Conservation (phyloP, 1,139 yeast species). For the Zygosaccharomyces sapae region DNA sequence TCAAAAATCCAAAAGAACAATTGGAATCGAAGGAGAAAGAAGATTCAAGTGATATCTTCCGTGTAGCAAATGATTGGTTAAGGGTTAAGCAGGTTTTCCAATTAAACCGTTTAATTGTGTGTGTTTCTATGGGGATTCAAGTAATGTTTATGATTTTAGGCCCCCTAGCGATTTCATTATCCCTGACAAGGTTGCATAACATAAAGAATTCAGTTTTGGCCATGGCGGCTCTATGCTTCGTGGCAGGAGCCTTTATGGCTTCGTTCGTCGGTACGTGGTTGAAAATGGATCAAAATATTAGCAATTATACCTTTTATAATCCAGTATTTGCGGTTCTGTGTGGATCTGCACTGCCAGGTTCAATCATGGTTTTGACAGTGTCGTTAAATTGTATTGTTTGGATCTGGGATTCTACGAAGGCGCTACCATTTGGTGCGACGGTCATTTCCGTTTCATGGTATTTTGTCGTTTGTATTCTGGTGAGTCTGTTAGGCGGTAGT, state of each 20-base stretch:
- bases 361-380: conserved; percentile 50
- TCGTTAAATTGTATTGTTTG: conserved; percentile 65
- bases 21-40: conserved; percentile 10
- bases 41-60: conserved; percentile 15
- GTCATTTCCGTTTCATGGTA: conserved; percentile 55
- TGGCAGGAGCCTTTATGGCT: conserved; percentile 67
- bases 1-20: conserved; percentile 8
- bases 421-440: conserved; percentile 72
- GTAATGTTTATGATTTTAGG: conserved; percentile 60
- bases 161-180: conserved; percentile 54
- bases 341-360: conserved; percentile 59
- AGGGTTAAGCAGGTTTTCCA: conserved; percentile 13
- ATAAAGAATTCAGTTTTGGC: conserved; percentile 65
- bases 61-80: conserved; percentile 22
- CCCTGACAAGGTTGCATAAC: conserved; percentile 54
- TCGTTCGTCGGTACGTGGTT: conserved; percentile 67
- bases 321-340: conserved; percentile 44
- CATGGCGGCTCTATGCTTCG: conserved; percentile 56
- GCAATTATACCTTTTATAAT: conserved; percentile 3
- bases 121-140: conserved; percentile 75
- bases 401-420: conserved; percentile 72
- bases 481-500: conserved; percentile 68
- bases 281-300: conserved; percentile 19
- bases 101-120: conserved; percentile 41
- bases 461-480: conserved; percentile 64